These are phyloP conservation scores for Camellia lanceoleosa DNA, from an alignment of 148 eudicot species.

Conservation along the genomic window DNA sequence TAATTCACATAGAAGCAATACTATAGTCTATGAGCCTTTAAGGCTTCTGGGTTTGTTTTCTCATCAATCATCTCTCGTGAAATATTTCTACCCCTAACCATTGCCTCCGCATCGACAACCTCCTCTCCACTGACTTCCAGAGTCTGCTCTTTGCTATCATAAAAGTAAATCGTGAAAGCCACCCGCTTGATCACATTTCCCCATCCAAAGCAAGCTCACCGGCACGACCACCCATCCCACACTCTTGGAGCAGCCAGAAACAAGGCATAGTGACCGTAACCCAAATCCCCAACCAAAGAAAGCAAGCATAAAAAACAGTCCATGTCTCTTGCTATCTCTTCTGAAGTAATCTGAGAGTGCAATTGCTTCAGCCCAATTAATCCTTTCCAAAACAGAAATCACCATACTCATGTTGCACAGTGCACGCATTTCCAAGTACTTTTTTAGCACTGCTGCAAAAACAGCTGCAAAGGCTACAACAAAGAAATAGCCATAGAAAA, in stretches of 20 bases:
- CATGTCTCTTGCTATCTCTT: background rate
- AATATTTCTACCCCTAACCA: background rate
- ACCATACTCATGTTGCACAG: slow-evolving; percentile 15
- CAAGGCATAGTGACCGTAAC: background rate
- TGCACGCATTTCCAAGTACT: slow-evolving; percentile 21
- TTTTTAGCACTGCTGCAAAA: slow-evolving; percentile 1
- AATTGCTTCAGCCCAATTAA: slow-evolving; percentile 3
- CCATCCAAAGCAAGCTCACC: background rate
- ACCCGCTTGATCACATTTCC: background rate
- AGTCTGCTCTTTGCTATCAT: background rate
- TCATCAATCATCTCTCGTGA: background rate
- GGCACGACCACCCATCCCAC: background rate
- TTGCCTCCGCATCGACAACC: background rate
- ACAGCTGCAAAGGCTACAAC: background rate
- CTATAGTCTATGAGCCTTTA: too few species aligned
- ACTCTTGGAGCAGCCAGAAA: background rate
- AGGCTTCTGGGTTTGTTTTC: background rate
- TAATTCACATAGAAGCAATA: too few species aligned
- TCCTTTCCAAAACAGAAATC: slow-evolving; percentile 14
- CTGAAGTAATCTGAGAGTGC: slow-evolving; percentile 4
- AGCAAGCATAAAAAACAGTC: background rate
- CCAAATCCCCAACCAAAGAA: background rate
- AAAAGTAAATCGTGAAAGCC: background rate
- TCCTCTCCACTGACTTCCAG: background rate
- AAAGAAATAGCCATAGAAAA: background rate